These are phyloP conservation scores for Recurvomyces mirabilis DNA, from an alignment of 495 filamentous ascomycete genomes.

Conservation along the genomic window DNA sequence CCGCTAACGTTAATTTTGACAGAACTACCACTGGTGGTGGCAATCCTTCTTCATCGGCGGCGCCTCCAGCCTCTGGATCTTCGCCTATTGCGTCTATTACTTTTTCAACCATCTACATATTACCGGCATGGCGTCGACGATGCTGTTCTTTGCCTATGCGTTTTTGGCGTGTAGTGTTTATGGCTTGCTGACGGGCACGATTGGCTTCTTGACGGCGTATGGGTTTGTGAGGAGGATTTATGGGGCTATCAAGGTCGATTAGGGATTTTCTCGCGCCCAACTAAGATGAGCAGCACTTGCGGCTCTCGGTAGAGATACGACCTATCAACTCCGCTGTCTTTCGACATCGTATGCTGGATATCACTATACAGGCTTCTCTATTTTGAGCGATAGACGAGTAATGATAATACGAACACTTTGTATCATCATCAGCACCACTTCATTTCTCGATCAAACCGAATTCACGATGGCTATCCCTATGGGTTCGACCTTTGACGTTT, in stretches of 20 bases:
- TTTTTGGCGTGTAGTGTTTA: conserved; percentile 74
- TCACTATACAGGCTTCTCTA: too few species aligned
- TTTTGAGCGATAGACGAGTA: not conserved
- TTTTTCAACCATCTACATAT: conserved; percentile 76
- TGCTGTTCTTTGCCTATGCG: conserved; percentile 83
- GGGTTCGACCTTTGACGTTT: too few species aligned
- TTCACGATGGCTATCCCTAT: too few species aligned
- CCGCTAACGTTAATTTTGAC: conserved; percentile 1
- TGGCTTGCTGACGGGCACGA: conserved; percentile 71
- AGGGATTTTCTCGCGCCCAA: too few species aligned
- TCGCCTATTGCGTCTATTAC: conserved; percentile 78
- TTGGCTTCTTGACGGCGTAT: conserved; percentile 82
- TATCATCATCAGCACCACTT: conserved; percentile 1
- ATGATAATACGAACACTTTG: not conserved
- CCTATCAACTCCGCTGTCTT: too few species aligned
- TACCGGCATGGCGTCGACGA: conserved; percentile 62
- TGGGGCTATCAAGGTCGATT: conserved; percentile 43
- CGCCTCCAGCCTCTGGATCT: conserved; percentile 74
- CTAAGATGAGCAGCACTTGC: conserved; percentile 3
- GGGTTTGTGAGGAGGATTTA: conserved; percentile 85
- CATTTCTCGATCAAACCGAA: too few species aligned
- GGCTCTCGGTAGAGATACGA: too few species aligned
- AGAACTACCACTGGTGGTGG: conserved; percentile 98
- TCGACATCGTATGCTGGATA: too few species aligned
- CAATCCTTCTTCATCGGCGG: conserved; percentile 77